Evolutionary conservation across 2,329 filamentous ascomycete species (phyloP).

Genomic region (Xylaria sp.): DNA sequence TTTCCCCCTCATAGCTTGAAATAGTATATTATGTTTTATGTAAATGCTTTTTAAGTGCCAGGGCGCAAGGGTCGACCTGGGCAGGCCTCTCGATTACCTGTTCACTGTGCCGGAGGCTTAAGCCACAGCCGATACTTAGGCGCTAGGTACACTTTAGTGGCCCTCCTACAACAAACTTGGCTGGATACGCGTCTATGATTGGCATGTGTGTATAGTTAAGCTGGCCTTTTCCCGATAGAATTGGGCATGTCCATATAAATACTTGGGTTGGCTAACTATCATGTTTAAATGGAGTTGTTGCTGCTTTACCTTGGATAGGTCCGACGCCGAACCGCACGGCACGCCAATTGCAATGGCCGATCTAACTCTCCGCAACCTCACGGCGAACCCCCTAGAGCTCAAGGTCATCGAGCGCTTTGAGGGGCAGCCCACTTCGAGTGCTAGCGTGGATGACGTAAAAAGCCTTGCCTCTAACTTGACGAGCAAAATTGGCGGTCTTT

Average conservation of each 20-base stretch:
- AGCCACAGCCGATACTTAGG: conserved; percentile 20
- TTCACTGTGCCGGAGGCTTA: conserved; percentile 20
- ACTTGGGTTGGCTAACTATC: background rate
- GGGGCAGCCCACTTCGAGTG: conserved; percentile 55
- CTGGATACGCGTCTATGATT: conserved; percentile 18
- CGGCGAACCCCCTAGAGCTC: conserved; percentile 76
- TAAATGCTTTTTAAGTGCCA: background rate
- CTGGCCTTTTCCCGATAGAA: conserved; percentile 16
- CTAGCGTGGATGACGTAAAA: conserved; percentile 51
- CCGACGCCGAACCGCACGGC: conserved; percentile 25
- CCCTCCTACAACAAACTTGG: conserved; percentile 22
- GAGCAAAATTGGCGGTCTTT: conserved; percentile 56
- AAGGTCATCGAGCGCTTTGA: conserved; percentile 79
- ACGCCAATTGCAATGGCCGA: conserved; percentile 54
- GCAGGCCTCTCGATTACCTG: background rate
- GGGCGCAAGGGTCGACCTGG: background rate
- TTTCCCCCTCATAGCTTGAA: background rate
- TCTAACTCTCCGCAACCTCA: conserved; percentile 85
- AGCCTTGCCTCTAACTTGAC: conserved; percentile 56
- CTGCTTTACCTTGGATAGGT: conserved; percentile 26
- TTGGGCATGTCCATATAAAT: conserved; percentile 3
- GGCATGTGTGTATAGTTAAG: conserved; percentile 10
- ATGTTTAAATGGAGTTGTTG: conserved; percentile 33
- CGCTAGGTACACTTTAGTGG: conserved; percentile 7
- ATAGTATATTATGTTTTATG: background rate